phyloP scores from a whole-genome alignment of 768 basidiomycete species.

The Pholiota microspora region DNA sequence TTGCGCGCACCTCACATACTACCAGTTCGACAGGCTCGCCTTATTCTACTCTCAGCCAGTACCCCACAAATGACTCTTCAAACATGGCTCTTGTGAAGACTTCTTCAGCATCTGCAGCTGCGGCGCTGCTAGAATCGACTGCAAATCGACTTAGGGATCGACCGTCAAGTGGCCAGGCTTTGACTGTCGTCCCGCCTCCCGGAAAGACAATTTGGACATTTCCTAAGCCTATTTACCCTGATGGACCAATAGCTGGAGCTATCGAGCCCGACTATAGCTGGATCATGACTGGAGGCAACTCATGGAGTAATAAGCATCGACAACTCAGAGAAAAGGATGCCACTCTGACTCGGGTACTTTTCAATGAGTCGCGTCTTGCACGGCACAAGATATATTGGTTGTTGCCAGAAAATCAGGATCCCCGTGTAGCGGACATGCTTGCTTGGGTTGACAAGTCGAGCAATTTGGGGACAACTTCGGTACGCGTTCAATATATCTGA shows the following conservation, averaged over 20 bases:
- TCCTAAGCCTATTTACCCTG: slow-evolving; percentile 18
- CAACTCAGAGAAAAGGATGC: slow-evolving; percentile 10
- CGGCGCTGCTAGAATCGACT: slow-evolving; percentile 18
- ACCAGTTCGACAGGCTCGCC: neutral
- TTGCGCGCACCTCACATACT: slow-evolving; percentile 5
- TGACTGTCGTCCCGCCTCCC: slow-evolving; percentile 7
- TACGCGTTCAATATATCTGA: too few species aligned
- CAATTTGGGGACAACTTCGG: slow-evolving; percentile 39
- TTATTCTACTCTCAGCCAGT: slow-evolving; percentile 11
- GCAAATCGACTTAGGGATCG: slow-evolving; percentile 6
- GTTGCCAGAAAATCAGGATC: slow-evolving; percentile 63
- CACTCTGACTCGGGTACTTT: slow-evolving; percentile 52
- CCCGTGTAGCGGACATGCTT: slow-evolving; percentile 51
- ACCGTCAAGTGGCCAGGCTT: neutral
- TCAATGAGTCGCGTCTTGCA: slow-evolving; percentile 50
- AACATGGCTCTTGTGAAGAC: slow-evolving; percentile 12
- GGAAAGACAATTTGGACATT: slow-evolving; percentile 21
- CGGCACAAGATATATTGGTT: slow-evolving; percentile 67
- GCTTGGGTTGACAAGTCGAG: slow-evolving; percentile 57
- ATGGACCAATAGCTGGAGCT: slow-evolving; percentile 13
- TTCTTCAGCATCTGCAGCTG: slow-evolving; percentile 25
- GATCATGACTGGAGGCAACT: slow-evolving; percentile 25
- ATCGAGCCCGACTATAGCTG: slow-evolving; percentile 23
- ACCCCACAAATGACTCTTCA: slow-evolving; percentile 8
- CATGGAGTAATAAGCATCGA: slow-evolving; percentile 25